Evolutionary conservation across 805 yeast genomes (phyloP).

Genomic region (Candida succiphila): DNA sequence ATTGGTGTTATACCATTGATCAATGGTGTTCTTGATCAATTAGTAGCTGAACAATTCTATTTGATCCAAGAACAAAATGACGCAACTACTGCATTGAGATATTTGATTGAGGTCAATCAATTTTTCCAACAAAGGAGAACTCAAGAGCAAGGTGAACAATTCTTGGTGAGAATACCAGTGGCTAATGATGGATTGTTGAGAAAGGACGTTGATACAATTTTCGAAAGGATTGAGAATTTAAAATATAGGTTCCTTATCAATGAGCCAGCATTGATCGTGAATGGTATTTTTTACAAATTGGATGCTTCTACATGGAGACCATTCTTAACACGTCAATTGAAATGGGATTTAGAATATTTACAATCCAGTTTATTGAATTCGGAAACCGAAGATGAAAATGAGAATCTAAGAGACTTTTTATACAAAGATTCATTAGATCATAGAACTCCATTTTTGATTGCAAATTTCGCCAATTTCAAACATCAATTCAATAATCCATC

Average conservation of each 20-base stretch:
- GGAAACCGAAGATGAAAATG: too few relatives aligned
- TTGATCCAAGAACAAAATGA: conserved; percentile 10
- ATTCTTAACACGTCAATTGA: conserved; percentile 39
- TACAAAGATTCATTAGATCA: conserved; percentile 28
- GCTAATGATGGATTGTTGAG: neutral
- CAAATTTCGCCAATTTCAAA: conserved; percentile 40
- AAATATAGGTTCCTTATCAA: conserved; percentile 21
- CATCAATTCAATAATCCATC: conserved; percentile 6
- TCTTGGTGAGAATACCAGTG: neutral
- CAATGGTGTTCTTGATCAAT: conserved; percentile 13
- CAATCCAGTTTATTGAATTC: too few relatives aligned
- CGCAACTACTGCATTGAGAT: conserved; percentile 12
- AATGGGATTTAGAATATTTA: conserved; percentile 40
- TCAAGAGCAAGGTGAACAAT: too few relatives aligned
- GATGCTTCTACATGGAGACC: conserved; percentile 44
- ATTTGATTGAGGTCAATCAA: conserved; percentile 12
- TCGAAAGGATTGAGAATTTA: conserved; percentile 2
- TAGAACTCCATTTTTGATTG: conserved; percentile 42
- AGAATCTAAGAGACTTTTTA: conserved; percentile 28
- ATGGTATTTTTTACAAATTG: conserved; percentile 60
- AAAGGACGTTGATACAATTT: conserved; percentile 3
- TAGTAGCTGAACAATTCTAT: conserved; percentile 16
- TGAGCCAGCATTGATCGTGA: conserved; percentile 48
- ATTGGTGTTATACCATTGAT: conserved; percentile 71
- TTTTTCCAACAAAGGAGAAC: too few relatives aligned